A percentile compares a stretch with the other conserved stretches of the same genome.
Evolutionary conservation across 306 rosid genomes (phyloP).

Genomic region (Malus domestica): DNA sequence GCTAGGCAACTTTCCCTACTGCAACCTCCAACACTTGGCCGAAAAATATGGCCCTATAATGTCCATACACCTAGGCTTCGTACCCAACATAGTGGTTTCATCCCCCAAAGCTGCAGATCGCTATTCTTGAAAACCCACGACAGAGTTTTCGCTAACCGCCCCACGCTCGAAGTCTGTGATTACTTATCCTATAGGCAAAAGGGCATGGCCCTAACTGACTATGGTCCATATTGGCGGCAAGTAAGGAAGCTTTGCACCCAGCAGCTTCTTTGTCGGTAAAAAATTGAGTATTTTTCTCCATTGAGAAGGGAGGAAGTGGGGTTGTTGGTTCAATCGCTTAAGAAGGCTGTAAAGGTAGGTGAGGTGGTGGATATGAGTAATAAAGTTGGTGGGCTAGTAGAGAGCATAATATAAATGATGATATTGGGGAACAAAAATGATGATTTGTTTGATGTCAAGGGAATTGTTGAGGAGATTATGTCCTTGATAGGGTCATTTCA

Average conservation of each 20-base stretch:
- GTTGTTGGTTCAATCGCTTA: background rate
- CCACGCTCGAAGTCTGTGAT: background rate
- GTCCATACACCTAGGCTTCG: constrained; percentile 29
- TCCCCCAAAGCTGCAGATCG: background rate
- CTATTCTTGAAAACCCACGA: constrained; percentile 1
- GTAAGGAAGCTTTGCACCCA: constrained; percentile 19
- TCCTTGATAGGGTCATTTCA: constrained; percentile 19
- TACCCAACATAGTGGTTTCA: constrained; percentile 15
- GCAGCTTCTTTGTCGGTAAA: constrained; percentile 6
- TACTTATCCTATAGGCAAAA: constrained; percentile 9
- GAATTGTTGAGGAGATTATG: background rate
- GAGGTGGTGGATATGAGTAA: constrained; percentile 23
- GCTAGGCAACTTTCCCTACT: background rate
- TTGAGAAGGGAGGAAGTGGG: background rate
- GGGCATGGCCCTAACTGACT: background rate
- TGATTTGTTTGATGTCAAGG: constrained; percentile 20
- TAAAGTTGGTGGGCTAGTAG: background rate
- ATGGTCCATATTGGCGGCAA: constrained; percentile 28
- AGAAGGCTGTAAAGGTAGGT: background rate
- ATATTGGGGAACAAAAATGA: background rate
- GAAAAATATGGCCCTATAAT: constrained; percentile 35
- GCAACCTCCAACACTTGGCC: constrained; percentile 34
- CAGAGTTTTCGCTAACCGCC: background rate
- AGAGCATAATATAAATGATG: background rate
- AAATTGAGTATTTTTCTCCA: background rate